Conservation (phyloP, 495 filamentous ascomycete genomes). For the Trichoderma asperelloides region DNA sequence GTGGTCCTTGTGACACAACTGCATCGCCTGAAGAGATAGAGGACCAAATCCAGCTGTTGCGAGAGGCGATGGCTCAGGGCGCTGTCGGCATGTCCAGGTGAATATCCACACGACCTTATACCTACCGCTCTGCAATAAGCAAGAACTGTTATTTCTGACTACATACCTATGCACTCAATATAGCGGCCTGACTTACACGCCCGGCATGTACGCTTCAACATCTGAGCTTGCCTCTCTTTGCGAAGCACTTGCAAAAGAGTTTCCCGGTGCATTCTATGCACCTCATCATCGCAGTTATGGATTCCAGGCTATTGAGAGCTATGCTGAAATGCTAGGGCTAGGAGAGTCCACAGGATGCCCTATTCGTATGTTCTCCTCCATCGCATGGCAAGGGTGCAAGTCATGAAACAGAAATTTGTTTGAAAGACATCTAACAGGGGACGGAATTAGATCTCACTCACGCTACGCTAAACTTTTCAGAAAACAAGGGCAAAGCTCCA, state of each 20-base stretch:
- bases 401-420: not conserved
- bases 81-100: conserved; percentile 11
- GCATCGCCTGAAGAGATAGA: conserved; percentile 6
- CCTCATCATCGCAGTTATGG: conserved; percentile 12
- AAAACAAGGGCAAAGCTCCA: conserved; percentile 9
- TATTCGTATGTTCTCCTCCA: conserved; percentile 7
- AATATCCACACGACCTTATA: too few relatives aligned
- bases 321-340: conserved; percentile 10
- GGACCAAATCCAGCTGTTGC: conserved; percentile 3
- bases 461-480: conserved; percentile 9
- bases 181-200: conserved; percentile 10
- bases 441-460: not conserved
- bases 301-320: conserved; percentile 7
- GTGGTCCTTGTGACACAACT: conserved; percentile 8
- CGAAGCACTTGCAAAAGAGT: conserved; percentile 1
- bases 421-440: not conserved
- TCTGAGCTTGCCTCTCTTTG: conserved; percentile 9
- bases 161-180: not conserved
- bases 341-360: conserved; percentile 9
- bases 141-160: not conserved
- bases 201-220: conserved; percentile 10
- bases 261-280: conserved; percentile 8
- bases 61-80: conserved; percentile 8
- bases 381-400: not conserved
- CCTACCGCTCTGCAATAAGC: not conserved